These are phyloP conservation scores for Lavandula angustifolia DNA, from an alignment of 257 asterid species.

Conservation along the genomic window DNA sequence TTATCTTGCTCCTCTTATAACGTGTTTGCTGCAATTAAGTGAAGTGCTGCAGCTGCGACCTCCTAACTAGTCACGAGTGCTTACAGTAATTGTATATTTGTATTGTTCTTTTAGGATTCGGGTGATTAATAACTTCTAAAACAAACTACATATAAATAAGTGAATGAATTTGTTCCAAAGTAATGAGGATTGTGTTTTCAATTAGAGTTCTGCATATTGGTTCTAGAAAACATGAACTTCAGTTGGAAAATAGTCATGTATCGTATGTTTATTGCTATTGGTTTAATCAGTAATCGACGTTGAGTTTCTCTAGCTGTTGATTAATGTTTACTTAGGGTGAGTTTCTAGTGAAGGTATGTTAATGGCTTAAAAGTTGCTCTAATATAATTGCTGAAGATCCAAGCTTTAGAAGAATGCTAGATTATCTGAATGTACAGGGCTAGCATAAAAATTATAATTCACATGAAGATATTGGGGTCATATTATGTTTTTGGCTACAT, in stretches of 20 bases:
- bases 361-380: neutral
- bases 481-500: too few species aligned
- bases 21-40: neutral
- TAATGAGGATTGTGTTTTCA: neutral
- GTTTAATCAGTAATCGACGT: neutral
- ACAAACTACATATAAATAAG: neutral
- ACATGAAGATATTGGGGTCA: too few species aligned
- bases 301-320: neutral
- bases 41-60: neutral
- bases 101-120: slow-evolving; percentile 15
- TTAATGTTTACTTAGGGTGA: neutral
- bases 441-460: neutral
- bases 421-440: neutral
- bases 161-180: neutral
- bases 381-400: neutral
- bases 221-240: neutral
- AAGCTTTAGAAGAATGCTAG: slow-evolving; percentile 1
- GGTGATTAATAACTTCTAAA: neutral
- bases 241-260: neutral
- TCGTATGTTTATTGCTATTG: neutral
- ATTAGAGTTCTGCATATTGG: neutral
- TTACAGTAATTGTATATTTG: neutral
- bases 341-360: neutral
- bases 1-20: neutral
- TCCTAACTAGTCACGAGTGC: neutral